A percentile compares a stretch with the other conserved stretches of the same genome.
phyloP scores from a whole-genome alignment of 164 flowering plant genomes.

The Liquidambar formosana region DNA sequence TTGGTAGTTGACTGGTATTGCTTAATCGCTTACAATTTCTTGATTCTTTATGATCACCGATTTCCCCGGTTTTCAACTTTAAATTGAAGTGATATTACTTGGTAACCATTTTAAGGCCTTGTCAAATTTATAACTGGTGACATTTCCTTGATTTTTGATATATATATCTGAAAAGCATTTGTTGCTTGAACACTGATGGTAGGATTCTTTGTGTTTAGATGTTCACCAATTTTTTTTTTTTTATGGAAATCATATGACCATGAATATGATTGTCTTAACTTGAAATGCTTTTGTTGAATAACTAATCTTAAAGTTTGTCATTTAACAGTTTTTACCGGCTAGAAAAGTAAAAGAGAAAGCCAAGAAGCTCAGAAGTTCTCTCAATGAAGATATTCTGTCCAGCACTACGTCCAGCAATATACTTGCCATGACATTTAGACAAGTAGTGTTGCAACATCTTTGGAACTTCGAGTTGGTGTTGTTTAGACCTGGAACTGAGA shows the following conservation, averaged over 20 bases:
- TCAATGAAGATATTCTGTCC: constrained; percentile 50
- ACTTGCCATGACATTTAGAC: constrained; percentile 93
- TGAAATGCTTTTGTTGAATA: not conserved
- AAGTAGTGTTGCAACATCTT: constrained; percentile 68
- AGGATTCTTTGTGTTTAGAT: too few species aligned
- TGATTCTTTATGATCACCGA: too few species aligned
- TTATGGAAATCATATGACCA: not conserved
- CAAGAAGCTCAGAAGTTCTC: constrained; percentile 46
- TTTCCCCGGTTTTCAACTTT: too few species aligned
- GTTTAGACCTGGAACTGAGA: constrained; percentile 64
- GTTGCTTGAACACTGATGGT: too few species aligned
- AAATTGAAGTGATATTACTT: too few species aligned
- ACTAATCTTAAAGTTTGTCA: not conserved
- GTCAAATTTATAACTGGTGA: too few species aligned
- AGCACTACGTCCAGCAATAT: constrained; percentile 52
- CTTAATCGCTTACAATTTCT: too few species aligned
- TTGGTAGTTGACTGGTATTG: too few species aligned
- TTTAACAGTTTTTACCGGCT: constrained; percentile 73
- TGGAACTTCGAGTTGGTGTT: constrained; percentile 73
- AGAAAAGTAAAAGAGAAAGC: constrained; percentile 81
- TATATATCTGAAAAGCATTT: not conserved
- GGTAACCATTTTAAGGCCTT: too few species aligned
- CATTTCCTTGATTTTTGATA: constrained; percentile 1
- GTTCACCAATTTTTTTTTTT: not conserved
- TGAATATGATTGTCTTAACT: not conserved